These are phyloP conservation scores for Dothistroma septosporum DNA, from an alignment of 2,329 filamentous ascomycete species.

Conservation along the genomic window DNA sequence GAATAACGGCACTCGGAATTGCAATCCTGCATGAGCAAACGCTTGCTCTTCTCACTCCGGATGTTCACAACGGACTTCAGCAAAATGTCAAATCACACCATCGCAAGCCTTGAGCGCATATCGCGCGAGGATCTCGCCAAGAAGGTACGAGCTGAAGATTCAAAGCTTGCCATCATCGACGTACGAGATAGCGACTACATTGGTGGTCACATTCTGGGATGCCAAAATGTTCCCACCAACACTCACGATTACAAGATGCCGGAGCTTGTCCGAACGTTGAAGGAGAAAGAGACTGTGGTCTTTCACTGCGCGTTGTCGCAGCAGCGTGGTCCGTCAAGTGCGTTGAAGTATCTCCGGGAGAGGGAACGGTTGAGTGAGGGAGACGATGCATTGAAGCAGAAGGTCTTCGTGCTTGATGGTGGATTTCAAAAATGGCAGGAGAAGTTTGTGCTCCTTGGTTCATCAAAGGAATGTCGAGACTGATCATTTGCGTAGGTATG, in stretches of 20 bases:
- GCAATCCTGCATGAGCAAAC: background rate
- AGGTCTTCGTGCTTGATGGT: constrained; percentile 73
- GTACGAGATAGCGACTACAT: constrained; percentile 88
- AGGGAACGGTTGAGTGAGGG: constrained; percentile 51
- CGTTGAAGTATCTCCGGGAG: constrained; percentile 72
- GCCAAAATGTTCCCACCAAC: constrained; percentile 68
- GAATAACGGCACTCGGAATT: background rate
- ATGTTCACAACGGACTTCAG: constrained; percentile 5
- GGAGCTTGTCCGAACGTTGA: constrained; percentile 72
- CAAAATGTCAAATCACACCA: constrained; percentile 52
- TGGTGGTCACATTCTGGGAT: constrained; percentile 80
- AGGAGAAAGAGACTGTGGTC: constrained; percentile 75
- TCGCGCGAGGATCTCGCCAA: constrained; percentile 64
- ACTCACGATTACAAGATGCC: constrained; percentile 73
- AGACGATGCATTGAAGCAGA: constrained; percentile 50
- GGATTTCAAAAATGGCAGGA: constrained; percentile 92
- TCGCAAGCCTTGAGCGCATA: constrained; percentile 64
- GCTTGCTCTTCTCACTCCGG: background rate
- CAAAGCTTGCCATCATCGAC: constrained; percentile 69
- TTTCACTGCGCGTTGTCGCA: constrained; percentile 95
- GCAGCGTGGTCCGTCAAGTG: constrained; percentile 80
- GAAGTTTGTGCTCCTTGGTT: constrained; percentile 40
- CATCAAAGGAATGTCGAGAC: background rate
- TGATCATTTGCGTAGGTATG: constrained; percentile 49
- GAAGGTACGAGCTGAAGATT: constrained; percentile 45